Evolutionary conservation across 1,284 basidiomycete genomes (phyloP).

Genomic region (Porphyrellus sp.): DNA sequence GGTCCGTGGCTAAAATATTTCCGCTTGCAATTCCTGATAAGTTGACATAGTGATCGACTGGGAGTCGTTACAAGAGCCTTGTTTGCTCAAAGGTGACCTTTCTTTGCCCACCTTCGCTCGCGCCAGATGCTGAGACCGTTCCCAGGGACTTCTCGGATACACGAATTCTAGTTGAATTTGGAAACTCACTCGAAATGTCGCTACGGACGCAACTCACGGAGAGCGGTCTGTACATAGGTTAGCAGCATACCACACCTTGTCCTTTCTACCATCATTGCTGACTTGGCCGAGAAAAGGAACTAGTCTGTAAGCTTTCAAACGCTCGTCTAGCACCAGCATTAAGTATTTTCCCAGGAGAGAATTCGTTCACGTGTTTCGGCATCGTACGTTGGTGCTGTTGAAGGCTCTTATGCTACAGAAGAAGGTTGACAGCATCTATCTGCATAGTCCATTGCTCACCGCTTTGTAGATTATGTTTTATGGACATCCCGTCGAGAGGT

Average conservation of each 20-base stretch:
- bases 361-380: constrained; percentile 90
- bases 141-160: constrained; percentile 79
- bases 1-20: constrained; percentile 41
- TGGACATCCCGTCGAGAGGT: constrained; percentile 92
- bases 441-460: constrained; percentile 5
- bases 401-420: constrained; percentile 95
- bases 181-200: constrained; percentile 65
- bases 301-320: constrained; percentile 56
- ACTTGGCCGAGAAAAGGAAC: constrained; percentile 55
- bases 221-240: constrained; percentile 85
- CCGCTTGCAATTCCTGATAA: constrained; percentile 9
- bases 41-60: constrained; percentile 70
- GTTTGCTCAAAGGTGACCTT: constrained; percentile 70
- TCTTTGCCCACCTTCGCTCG: neutral
- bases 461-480: constrained; percentile 85
- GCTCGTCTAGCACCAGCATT: neutral
- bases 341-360: constrained; percentile 57
- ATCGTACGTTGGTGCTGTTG: constrained; percentile 89
- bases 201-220: constrained; percentile 71
- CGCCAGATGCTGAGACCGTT: neutral
- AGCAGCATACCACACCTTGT: constrained; percentile 18
- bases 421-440: constrained; percentile 47
- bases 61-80: constrained; percentile 93
- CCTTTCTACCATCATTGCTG: constrained; percentile 8
- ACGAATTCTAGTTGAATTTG: constrained; percentile 82